A percentile compares a stretch with the other conserved stretches of the same genome.
Evolutionary conservation across 139 green algal genomes (phyloP).

Genomic region (Astrephomene gubernaculifera): DNA sequence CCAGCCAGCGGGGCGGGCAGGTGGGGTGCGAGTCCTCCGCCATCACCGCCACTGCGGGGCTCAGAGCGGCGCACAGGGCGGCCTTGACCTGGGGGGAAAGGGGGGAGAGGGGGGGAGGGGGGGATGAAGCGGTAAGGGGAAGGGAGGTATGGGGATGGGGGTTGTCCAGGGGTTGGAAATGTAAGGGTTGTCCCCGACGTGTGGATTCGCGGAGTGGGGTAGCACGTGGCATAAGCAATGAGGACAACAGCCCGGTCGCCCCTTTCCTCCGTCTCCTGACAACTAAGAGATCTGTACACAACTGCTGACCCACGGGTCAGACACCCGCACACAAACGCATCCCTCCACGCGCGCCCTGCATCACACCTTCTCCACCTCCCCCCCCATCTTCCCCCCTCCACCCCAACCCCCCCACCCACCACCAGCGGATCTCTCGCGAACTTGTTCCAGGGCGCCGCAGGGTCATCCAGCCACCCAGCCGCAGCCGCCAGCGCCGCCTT

Average conservation of each 20-base stretch:
- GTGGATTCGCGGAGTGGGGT: no score
- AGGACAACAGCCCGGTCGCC: no score
- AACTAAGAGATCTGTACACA: no score
- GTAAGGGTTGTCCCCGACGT: no score
- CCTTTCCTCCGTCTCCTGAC: no score
- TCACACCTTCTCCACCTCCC: no score
- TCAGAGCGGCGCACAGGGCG: conserved; percentile 86
- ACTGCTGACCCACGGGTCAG: no score
- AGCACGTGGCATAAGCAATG: no score
- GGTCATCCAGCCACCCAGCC: conserved; percentile 64
- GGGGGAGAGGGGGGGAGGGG: neutral
- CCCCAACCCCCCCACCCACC: conserved; percentile 39
- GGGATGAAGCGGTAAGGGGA: neutral
- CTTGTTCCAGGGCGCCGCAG: conserved; percentile 60
- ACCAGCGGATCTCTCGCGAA: conserved; percentile 48
- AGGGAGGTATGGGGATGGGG: neutral
- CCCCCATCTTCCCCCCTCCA: neutral
- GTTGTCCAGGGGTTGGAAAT: neutral
- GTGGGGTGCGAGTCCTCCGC: conserved; percentile 53
- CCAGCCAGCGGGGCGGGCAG: conserved; percentile 43
- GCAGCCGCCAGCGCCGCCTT: conserved; percentile 15
- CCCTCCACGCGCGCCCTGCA: no score
- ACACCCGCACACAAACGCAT: no score
- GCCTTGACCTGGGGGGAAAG: conserved; percentile 75
- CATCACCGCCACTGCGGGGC: conserved; percentile 88